These are phyloP conservation scores for Decorospora gaudefroyi DNA, from an alignment of 2,329 filamentous ascomycete species.

Conservation along the genomic window DNA sequence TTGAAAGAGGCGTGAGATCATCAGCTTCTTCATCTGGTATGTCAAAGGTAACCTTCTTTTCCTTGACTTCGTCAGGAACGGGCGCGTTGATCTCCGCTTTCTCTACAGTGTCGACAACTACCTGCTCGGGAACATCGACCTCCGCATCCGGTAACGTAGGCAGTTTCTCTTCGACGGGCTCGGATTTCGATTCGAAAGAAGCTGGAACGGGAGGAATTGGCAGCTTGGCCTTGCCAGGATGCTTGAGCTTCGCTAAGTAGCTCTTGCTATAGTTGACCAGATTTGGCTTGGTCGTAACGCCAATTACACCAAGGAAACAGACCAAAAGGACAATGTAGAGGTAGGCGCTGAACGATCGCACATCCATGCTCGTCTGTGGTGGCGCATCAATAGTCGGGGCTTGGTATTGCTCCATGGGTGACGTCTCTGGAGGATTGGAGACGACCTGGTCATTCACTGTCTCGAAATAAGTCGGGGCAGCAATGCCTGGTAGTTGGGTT, in stretches of 20 bases:
- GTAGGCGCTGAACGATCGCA: constrained; percentile 10
- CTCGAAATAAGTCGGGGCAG: constrained; percentile 32
- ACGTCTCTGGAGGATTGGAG: constrained; percentile 28
- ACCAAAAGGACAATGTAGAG: constrained; percentile 16
- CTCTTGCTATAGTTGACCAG: constrained; percentile 19
- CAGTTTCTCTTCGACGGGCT: constrained; percentile 8
- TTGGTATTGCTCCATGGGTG: constrained; percentile 22
- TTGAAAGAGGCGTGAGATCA: constrained; percentile 40
- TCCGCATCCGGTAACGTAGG: constrained; percentile 7
- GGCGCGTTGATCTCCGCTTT: constrained; percentile 12
- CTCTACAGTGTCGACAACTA: constrained; percentile 3
- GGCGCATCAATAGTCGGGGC: constrained; percentile 28
- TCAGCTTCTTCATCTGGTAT: constrained; percentile 42
- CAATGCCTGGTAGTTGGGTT: constrained; percentile 30
- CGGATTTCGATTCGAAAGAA: constrained; percentile 7
- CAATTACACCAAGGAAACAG: constrained; percentile 18
- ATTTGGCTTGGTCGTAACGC: constrained; percentile 21
- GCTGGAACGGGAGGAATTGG: constrained; percentile 13
- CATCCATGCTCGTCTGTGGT: constrained; percentile 20
- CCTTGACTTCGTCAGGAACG: constrained; percentile 28
- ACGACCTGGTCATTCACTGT: constrained; percentile 27
- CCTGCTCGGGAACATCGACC: constrained; percentile 7
- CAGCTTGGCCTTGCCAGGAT: constrained; percentile 16
- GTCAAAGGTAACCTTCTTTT: constrained; percentile 43
- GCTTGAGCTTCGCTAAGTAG: constrained; percentile 20